Evolutionary conservation across 768 basidiomycete species (phyloP), one percentile per base, ranked within the genome.

Genomic region (Rhizopogon salebrosus): DNA sequence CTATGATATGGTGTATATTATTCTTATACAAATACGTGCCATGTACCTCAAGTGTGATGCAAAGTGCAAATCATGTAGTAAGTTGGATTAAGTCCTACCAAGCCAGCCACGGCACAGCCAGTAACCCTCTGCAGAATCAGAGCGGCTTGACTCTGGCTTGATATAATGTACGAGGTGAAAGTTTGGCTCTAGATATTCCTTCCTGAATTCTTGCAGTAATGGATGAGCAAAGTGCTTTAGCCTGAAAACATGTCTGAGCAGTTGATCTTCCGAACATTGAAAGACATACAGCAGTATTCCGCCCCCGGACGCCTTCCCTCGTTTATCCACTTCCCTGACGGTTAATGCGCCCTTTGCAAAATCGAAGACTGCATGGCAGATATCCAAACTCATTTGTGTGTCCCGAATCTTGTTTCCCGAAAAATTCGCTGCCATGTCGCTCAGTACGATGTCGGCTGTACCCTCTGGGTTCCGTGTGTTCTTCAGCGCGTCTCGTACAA

Each of bases 221-320:
- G 92, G 92, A 64, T 93, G 88, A 16, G 74, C 73, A 59, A 97
- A 95, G 68, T 89, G 84, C 60, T 97, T 97, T 54, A 97, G 74
- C 20, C 93, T 97, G 55, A 2, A 22, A 45, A n/a, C 5, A 4
- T 35, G 41, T 45, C 24, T 35, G 35, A 41, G 49, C 20, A 16
- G 11, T 3, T 26, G 3, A 8, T 56, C 16, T 57, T 40, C 23
- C 43, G 41, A 6, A 42, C 13, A 38, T 27, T n/a, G 48, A n/a
- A 34, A 38, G 16, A 67, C 75, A 52, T 58, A 88, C 88, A 90
- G 64, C 16, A 90, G 66, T 43, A 49, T 64, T 0, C 66, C 67
- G 3, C 67, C 67, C 39, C 57, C 49, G 22, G 26, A 80, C 75
- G 2, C 83, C 80, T 11, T 82, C 79, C 23, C 62, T 64, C 51